Percentiles rank a stretch among this genome's conserved stretches.
These are phyloP conservation scores for Amanita rubescens DNA, from an alignment of 768 basidiomycete species.

Conservation along the genomic window DNA sequence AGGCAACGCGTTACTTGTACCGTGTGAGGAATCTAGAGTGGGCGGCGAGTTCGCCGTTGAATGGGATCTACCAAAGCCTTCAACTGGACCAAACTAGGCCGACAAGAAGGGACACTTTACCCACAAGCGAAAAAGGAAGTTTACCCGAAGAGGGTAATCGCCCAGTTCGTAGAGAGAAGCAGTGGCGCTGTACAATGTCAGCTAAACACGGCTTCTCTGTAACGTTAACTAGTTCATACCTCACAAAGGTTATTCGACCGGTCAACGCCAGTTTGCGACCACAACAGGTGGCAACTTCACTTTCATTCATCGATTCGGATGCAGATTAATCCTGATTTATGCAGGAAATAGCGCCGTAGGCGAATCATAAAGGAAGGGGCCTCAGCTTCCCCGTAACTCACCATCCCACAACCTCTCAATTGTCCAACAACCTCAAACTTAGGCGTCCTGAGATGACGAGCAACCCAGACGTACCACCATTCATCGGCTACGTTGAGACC, in stretches of 20 bases:
- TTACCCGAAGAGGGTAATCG: slow-evolving; percentile 16
- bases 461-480: slow-evolving; percentile 55
- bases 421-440: slow-evolving; percentile 55
- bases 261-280: slow-evolving; percentile 26
- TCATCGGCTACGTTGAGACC: slow-evolving; percentile 75
- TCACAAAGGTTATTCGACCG: slow-evolving; percentile 35
- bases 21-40: not conserved
- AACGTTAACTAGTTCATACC: slow-evolving; percentile 31
- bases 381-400: slow-evolving; percentile 33
- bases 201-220: slow-evolving; percentile 31
- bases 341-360: slow-evolving; percentile 25
- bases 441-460: slow-evolving; percentile 37
- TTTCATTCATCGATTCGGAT: slow-evolving; percentile 28
- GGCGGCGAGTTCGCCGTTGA: not conserved
- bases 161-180: slow-evolving; percentile 34
- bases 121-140: slow-evolving; percentile 1
- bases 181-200: slow-evolving; percentile 32
- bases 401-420: slow-evolving; percentile 33
- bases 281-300: slow-evolving; percentile 22
- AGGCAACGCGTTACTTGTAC: not conserved
- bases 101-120: not conserved
- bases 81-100: not conserved
- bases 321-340: slow-evolving; percentile 32
- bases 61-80: not conserved
- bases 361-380: slow-evolving; percentile 36